Evolutionary conservation across 148 eudicot genomes (phyloP), one percentile per base, ranked within the genome.

Genomic region (Chenopodium berlandieri): DNA sequence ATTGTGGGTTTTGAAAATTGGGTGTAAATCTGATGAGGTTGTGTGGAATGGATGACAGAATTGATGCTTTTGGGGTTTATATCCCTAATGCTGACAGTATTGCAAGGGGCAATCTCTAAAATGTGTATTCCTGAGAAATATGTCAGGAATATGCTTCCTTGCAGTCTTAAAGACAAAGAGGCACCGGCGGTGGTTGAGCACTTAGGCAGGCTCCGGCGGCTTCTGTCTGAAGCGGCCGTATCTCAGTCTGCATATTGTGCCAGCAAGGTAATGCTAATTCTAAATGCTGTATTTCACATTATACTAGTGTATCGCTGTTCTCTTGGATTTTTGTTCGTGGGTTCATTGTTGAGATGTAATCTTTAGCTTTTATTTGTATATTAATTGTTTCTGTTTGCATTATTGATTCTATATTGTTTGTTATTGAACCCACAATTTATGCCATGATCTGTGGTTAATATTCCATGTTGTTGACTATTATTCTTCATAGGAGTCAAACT

Each of bases 21-120:
- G 54, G 14, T 50, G 12, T 10, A 50, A 17, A 75, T 25, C 32
- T 75, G 70, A 76, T 84, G 69, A 31, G 25, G 0, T 78, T 56
- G 12, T 44, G 11, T 79, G 56, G 32, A 80, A 75, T 71, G 82
- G 58, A 77, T 66, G 77, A 82, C 92, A 95, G 99, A 95, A 86
- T 87, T 94, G 99, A 95, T 95, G 99, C 88, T 95, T 67, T 83
- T 95, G 82, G 99, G 99, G 80, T 95, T 95, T 83, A 92, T 95
- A 78, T 95, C 99, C 34, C 88, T 95, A 14, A 84, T 95, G 73
- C 78, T 95, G 81, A 91, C 99, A 23, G 99, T 95, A 73, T 88
- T 91, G 30, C 97, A 95, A 91, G 83, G 84, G 63, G 70, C 86
- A 62, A 93, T 94, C 48, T 82, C 88, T 37, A 89, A 88, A 80